These are phyloP conservation scores for Lactarius evosmus DNA, from an alignment of 768 basidiomycete genomes.

Conservation along the genomic window DNA sequence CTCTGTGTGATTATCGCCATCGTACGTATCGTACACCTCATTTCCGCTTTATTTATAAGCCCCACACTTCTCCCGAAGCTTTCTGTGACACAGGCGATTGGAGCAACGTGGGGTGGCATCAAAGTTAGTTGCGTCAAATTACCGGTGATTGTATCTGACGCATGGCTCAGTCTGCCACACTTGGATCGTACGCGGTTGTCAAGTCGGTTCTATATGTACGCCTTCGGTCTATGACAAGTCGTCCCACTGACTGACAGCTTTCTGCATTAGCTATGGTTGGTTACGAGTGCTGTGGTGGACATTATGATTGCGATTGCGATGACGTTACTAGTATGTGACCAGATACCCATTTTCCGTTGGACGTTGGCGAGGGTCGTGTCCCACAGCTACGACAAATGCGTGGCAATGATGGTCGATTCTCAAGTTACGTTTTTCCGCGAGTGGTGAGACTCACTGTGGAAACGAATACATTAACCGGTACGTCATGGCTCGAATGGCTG, in stretches of 20 bases:
- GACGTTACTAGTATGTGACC: conserved; percentile 10
- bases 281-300: conserved; percentile 8
- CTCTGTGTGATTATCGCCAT: conserved; percentile 1
- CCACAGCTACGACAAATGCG: conserved; percentile 3
- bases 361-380: not conserved
- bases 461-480: conserved; percentile 28
- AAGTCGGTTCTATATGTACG: conserved; percentile 10
- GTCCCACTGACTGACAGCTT: not conserved
- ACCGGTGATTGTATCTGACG: not conserved
- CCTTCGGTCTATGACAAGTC: not conserved
- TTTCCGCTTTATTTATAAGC: not conserved
- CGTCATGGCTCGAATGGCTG: conserved; percentile 1
- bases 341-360: not conserved
- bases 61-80: not conserved
- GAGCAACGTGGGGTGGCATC: conserved; percentile 2
- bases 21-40: not conserved
- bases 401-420: conserved; percentile 4
- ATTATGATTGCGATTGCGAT: conserved; percentile 18
- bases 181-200: not conserved
- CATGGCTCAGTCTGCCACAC: not conserved
- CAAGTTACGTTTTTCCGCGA: conserved; percentile 24
- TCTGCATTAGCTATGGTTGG: conserved; percentile 17
- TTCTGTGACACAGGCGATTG: conserved; percentile 1
- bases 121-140: not conserved
- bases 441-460: conserved; percentile 31